Conservation (phyloP, 371 early-diverging fungal species). For the Dentiscutata heterogama region DNA sequence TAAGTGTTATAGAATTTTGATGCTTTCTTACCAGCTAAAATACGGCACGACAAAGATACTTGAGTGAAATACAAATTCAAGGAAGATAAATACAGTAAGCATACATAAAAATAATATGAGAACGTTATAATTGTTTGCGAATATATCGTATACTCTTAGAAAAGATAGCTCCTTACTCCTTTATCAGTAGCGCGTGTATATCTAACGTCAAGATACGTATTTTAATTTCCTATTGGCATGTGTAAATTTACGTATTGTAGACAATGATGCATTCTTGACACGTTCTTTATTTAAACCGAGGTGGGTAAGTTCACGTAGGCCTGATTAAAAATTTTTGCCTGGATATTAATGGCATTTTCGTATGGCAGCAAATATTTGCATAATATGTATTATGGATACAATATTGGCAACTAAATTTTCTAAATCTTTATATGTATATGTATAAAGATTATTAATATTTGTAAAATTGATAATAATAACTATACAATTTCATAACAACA, state of each 20-base stretch:
- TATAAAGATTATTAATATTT: neutral
- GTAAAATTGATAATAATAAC: neutral
- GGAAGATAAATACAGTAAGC: neutral
- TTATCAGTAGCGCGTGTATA: slow-evolving; percentile 3
- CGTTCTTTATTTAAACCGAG: neutral
- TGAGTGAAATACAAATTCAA: neutral
- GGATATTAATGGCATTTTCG: neutral
- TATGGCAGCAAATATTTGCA: too few relatives aligned
- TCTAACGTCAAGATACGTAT: neutral
- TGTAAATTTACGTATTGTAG: neutral
- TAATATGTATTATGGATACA: neutral
- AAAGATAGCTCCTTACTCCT: neutral
- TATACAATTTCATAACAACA: neutral
- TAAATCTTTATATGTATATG: neutral
- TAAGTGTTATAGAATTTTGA: too few relatives aligned
- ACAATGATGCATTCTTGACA: neutral
- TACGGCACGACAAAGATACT: neutral
- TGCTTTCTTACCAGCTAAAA: neutral
- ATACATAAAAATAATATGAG: neutral
- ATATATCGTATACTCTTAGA: neutral
- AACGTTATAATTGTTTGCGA: too few relatives aligned
- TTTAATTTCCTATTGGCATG: neutral
- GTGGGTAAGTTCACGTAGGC: neutral
- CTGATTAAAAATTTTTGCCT: neutral
- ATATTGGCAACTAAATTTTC: neutral